Conservation (phyloP, 2,329 filamentous ascomycete species). For the Claviceps lovelessii region DNA sequence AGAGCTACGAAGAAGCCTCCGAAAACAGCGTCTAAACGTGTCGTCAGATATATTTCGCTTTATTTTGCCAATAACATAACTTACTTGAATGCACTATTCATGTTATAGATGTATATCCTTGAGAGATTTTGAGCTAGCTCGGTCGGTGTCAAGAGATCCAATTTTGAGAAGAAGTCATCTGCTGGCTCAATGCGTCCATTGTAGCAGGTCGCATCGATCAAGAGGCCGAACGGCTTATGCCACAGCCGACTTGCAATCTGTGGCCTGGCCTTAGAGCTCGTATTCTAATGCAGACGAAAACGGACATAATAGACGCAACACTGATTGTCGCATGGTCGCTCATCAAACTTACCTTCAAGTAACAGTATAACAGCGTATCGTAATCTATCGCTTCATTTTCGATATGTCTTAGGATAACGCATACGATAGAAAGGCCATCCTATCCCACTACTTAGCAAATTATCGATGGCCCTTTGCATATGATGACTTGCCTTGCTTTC, state of each 20-base stretch:
- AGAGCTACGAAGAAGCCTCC: conserved; percentile 46
- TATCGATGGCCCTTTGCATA: background rate
- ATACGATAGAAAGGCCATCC: conserved; percentile 55
- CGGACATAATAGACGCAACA: background rate
- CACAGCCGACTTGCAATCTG: conserved; percentile 56
- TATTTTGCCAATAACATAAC: conserved; percentile 3
- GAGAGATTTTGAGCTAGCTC: conserved; percentile 46
- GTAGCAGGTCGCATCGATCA: conserved; percentile 58
- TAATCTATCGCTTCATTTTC: conserved; percentile 51
- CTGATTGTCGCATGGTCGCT: background rate
- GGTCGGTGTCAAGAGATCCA: conserved; percentile 47
- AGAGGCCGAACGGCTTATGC: conserved; percentile 53
- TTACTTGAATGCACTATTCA: conserved; percentile 55
- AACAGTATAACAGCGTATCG: conserved; percentile 52
- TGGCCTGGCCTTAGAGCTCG: background rate
- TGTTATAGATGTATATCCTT: conserved; percentile 56
- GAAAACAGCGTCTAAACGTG: conserved; percentile 40
- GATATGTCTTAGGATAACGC: conserved; percentile 53
- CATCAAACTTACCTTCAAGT: conserved; percentile 39
- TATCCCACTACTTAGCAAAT: conserved; percentile 13
- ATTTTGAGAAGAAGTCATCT: conserved; percentile 49
- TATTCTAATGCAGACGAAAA: background rate
- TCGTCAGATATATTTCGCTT: background rate
- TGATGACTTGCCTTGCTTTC: conserved; percentile 42
- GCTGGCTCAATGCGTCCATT: conserved; percentile 51